Conservation (phyloP, 352 stramenopile genomes). For the Thalassiosira sp. region DNA sequence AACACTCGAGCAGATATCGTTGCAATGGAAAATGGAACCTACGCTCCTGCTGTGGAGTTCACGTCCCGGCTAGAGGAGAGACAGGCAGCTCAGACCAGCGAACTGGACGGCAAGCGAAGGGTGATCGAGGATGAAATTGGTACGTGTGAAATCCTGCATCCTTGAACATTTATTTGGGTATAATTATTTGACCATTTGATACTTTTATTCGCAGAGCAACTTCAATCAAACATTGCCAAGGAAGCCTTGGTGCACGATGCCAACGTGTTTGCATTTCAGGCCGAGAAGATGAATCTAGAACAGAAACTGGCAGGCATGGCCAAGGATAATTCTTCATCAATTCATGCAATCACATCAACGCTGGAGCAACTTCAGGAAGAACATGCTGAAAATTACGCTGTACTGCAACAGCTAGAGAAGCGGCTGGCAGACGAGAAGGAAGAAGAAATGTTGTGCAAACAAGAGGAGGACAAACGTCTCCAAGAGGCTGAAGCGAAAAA, state of each 20-base stretch:
- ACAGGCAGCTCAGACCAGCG: not conserved
- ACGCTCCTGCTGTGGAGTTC: conserved; percentile 1
- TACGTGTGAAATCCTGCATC: too few species aligned
- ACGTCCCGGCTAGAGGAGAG: not conserved
- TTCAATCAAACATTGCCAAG: conserved; percentile 2
- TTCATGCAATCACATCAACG: not conserved
- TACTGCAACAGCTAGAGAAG: conserved; percentile 7
- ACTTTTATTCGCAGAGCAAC: too few species aligned
- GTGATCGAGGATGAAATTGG: conserved; percentile 23
- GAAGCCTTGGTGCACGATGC: conserved; percentile 9
- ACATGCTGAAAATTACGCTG: not conserved
- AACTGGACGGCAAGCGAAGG: conserved; percentile 3
- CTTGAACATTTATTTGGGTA: too few species aligned
- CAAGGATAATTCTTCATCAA: not conserved
- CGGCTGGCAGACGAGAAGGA: conserved; percentile 2
- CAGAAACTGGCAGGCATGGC: not conserved
- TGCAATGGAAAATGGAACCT: conserved; percentile 8
- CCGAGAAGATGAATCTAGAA: conserved; percentile 1
- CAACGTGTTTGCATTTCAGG: conserved; percentile 6
- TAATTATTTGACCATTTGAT: too few species aligned
- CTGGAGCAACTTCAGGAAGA: conserved; percentile 6
- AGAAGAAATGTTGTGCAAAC: not conserved
- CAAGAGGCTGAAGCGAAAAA: conserved; percentile 1
- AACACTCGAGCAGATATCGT: not conserved
- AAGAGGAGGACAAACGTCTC: not conserved